Conservation (phyloP, 1,139 yeast species). For the Candida freyschussii region DNA sequence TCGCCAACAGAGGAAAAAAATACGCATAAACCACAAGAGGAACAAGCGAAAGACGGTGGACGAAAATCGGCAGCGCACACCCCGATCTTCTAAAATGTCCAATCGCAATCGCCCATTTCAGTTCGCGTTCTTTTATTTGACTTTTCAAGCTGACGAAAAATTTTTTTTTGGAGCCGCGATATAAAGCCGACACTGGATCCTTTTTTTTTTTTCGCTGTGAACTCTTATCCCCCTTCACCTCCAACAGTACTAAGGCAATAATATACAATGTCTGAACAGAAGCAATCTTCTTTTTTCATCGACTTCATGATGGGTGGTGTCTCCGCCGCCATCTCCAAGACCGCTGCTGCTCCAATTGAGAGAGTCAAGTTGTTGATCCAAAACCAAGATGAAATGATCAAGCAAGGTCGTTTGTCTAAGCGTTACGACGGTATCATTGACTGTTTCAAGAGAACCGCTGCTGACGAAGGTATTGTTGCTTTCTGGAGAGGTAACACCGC, state of each 20-base stretch:
- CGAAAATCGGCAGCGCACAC: no score
- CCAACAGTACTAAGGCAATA: no score
- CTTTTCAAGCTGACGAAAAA: no score
- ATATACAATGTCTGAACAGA: constrained; percentile 4
- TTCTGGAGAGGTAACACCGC: constrained; percentile 88
- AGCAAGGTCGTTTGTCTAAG: constrained; percentile 69
- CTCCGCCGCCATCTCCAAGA: constrained; percentile 80
- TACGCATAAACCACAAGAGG: no score
- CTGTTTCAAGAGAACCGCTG: constrained; percentile 68
- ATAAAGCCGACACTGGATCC: no score
- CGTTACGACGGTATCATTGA: constrained; percentile 66
- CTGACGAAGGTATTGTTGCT: constrained; percentile 64
- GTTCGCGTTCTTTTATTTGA: no score
- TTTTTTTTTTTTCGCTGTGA: no score
- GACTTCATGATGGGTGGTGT: constrained; percentile 80
- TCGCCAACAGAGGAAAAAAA: no score
- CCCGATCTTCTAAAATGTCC: no score
- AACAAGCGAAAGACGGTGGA: no score
- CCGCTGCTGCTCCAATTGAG: constrained; percentile 82
- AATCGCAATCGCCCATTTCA: no score
- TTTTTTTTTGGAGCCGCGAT: no score
- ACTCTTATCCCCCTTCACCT: background rate
- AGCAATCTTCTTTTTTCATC: constrained; percentile 37
- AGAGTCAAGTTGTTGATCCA: constrained; percentile 77
- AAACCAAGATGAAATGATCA: constrained; percentile 80